Percentiles rank a stretch among this genome's conserved stretches.
These are phyloP conservation scores for Dactylellina parvicollis DNA, from an alignment of 2,329 filamentous ascomycete species.

Conservation along the genomic window DNA sequence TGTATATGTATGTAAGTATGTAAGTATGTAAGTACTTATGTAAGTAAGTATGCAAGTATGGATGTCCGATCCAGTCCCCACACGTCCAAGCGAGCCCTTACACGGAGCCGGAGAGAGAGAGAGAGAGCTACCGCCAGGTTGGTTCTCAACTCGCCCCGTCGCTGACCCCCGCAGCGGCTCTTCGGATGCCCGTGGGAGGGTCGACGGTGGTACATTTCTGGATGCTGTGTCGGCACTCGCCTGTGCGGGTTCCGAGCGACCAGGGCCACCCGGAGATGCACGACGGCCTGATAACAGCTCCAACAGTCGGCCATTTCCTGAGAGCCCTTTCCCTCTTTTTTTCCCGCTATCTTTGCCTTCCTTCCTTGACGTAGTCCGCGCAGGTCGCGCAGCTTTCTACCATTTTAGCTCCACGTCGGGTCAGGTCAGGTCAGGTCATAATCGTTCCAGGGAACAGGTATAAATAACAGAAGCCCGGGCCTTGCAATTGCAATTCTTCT, in stretches of 20 bases:
- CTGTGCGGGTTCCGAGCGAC: conserved; percentile 30
- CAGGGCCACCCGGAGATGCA: conserved; percentile 36
- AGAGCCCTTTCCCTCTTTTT: neutral
- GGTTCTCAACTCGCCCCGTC: too few relatives aligned
- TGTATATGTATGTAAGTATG: neutral
- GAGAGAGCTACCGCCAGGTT: too few relatives aligned
- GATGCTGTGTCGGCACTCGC: conserved; percentile 36
- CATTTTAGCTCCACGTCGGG: neutral
- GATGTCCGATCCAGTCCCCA: too few relatives aligned
- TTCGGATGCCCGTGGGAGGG: too few relatives aligned
- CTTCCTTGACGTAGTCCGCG: conserved; percentile 22
- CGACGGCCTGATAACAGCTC: conserved; percentile 14
- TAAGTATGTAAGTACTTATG: neutral
- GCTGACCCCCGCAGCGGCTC: too few relatives aligned
- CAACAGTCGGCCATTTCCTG: conserved; percentile 37
- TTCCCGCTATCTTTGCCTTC: conserved; percentile 25
- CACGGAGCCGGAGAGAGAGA: too few relatives aligned
- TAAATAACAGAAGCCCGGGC: conserved; percentile 1
- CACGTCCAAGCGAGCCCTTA: too few relatives aligned
- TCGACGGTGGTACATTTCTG: too few relatives aligned
- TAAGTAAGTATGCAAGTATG: neutral
- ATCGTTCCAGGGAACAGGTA: neutral
- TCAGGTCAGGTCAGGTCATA: conserved; percentile 16
- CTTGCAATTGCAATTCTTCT: neutral
- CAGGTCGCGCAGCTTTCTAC: neutral